Conservation (phyloP, 139 green algal species). For the Chlorella sp. region DNA sequence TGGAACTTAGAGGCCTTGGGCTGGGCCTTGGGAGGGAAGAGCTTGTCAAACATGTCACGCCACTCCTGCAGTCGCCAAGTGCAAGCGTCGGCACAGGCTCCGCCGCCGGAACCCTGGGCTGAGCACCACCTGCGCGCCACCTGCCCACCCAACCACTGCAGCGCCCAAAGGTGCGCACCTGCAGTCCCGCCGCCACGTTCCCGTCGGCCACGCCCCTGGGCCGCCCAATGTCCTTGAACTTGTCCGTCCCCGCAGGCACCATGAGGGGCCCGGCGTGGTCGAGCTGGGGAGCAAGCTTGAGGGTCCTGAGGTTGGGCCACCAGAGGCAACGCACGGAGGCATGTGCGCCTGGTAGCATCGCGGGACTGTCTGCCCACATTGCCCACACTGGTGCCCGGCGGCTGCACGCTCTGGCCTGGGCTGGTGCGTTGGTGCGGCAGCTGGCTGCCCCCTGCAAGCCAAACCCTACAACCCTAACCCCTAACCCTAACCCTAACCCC, state of each 20-base stretch:
- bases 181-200: slow-evolving; percentile 18
- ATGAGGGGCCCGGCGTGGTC: slow-evolving; percentile 43
- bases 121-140: not conserved
- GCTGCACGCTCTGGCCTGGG: too few relatives aligned
- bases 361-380: too few relatives aligned
- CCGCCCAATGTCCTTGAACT: slow-evolving; percentile 41
- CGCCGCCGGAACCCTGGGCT: not conserved
- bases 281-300: slow-evolving; percentile 27
- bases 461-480: too few relatives aligned
- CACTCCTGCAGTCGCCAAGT: slow-evolving; percentile 18
- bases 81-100: not conserved
- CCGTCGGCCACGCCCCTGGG: slow-evolving; percentile 27
- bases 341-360: too few relatives aligned
- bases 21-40: slow-evolving; percentile 31
- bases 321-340: not conserved
- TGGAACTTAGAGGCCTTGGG: slow-evolving; percentile 23
- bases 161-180: not conserved
- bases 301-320: slow-evolving; percentile 9
- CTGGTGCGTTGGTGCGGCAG: too few relatives aligned
- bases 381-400: too few relatives aligned
- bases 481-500: too few relatives aligned
- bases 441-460: too few relatives aligned
- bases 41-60: slow-evolving; percentile 33
- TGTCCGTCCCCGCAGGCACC: slow-evolving; percentile 41
- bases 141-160: not conserved